Percentiles rank a stretch among this genome's conserved stretches.
Conservation (phyloP, 345 rosid species). For the Eucalyptus pauciflora region DNA sequence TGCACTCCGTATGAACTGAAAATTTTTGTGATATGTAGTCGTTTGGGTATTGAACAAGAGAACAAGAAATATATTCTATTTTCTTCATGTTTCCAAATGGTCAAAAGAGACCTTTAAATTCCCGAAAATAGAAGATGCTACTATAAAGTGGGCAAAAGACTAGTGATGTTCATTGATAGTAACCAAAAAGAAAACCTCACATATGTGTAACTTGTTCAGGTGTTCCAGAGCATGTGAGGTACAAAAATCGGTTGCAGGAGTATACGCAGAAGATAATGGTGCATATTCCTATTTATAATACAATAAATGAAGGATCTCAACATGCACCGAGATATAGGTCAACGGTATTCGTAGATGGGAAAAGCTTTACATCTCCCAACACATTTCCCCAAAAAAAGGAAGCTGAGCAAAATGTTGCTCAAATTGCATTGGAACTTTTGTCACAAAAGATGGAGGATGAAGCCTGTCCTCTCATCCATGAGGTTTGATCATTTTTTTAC, state of each 20-base stretch:
- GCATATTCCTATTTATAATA: background rate
- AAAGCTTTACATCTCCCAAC: background rate
- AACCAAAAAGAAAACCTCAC: background rate
- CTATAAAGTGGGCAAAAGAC: background rate
- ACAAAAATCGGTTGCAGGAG: background rate
- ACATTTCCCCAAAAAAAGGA: background rate
- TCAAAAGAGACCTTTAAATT: background rate
- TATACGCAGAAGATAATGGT: background rate
- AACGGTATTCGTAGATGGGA: background rate
- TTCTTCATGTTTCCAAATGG: background rate
- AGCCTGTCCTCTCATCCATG: background rate
- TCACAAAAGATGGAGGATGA: background rate
- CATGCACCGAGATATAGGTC: background rate
- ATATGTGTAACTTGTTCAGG: background rate
- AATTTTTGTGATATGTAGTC: background rate
- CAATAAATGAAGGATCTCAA: background rate
- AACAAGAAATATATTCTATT: background rate
- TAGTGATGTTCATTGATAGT: background rate
- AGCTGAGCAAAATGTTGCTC: background rate
- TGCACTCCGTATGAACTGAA: background rate
- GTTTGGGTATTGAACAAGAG: background rate
- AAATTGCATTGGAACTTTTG: background rate
- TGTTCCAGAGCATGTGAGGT: background rate
- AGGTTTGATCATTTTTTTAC: background rate
- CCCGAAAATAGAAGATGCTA: background rate